These are phyloP conservation scores for Ampelocalamus luodianensis DNA, from an alignment of 176 grass and related monocot genomes.

Conservation along the genomic window DNA sequence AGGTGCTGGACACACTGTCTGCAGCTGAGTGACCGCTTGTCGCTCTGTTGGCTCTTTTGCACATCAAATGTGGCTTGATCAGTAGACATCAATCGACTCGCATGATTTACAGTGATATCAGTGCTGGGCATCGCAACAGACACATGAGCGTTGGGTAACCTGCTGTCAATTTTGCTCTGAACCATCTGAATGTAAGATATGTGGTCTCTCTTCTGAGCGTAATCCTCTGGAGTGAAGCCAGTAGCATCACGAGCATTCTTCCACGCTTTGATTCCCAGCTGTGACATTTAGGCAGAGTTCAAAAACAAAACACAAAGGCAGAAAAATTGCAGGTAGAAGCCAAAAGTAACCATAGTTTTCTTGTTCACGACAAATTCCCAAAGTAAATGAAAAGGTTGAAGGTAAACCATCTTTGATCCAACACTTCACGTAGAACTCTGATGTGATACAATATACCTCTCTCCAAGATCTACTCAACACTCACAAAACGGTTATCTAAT, in stretches of 20 bases:
- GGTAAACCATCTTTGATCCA: slow-evolving; percentile 6
- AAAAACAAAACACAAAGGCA: not conserved
- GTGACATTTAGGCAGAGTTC: slow-evolving; percentile 28
- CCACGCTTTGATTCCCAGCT: slow-evolving; percentile 81
- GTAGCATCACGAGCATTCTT: slow-evolving; percentile 56
- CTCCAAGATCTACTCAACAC: slow-evolving; percentile 18
- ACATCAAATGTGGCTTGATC: slow-evolving; percentile 42
- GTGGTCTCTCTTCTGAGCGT: slow-evolving; percentile 59
- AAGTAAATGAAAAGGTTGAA: not conserved
- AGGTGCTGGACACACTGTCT: slow-evolving; percentile 51
- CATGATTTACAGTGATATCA: slow-evolving; percentile 26
- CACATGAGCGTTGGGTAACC: slow-evolving; percentile 41
- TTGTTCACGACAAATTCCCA: slow-evolving; percentile 17
- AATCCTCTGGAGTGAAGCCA: slow-evolving; percentile 79
- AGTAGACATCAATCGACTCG: not conserved
- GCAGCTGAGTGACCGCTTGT: slow-evolving; percentile 45
- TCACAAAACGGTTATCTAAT: not conserved
- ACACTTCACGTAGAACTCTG: not conserved
- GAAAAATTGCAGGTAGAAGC: not conserved
- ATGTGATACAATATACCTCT: slow-evolving; percentile 25
- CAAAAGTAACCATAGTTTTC: slow-evolving; percentile 14
- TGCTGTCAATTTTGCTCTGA: slow-evolving; percentile 71
- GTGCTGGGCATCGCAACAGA: slow-evolving; percentile 44
- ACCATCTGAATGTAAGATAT: slow-evolving; percentile 70
- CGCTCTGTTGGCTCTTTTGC: slow-evolving; percentile 30